Percentiles rank a stretch among this genome's conserved stretches.
Conservation (phyloP, 257 asterid genomes). For the Solanum microdontum region DNA sequence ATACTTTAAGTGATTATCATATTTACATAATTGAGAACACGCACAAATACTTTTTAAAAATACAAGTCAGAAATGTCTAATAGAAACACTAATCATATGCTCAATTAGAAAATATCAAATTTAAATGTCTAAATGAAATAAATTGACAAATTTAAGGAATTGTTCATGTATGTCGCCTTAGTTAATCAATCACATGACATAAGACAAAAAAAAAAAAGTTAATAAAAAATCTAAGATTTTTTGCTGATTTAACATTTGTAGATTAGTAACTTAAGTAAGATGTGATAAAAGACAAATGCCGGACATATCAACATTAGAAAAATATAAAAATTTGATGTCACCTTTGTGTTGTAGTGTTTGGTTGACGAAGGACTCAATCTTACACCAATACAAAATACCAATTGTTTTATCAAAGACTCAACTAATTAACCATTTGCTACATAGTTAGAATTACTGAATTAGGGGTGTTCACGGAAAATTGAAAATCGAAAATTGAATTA, state of each 20-base stretch:
- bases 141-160: not conserved
- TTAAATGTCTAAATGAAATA: not conserved
- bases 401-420: not conserved
- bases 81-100: not conserved
- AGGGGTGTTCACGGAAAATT: not conserved
- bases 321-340: not conserved
- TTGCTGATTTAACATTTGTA: not conserved
- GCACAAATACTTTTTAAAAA: not conserved
- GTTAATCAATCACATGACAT: not conserved
- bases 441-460: not conserved
- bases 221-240: not conserved
- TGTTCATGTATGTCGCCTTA: not conserved
- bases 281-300: not conserved
- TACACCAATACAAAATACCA: not conserved
- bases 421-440: not conserved
- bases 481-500: not conserved
- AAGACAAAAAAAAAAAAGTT: not conserved
- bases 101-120: too few relatives aligned
- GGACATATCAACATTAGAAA: not conserved
- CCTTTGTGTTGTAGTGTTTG: not conserved
- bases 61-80: not conserved
- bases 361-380: not conserved
- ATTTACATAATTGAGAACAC: not conserved
- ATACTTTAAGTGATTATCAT: not conserved
- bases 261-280: not conserved